phyloP scores from a whole-genome alignment of 192 early-diverging fungal genomes.

The Endogone sp. region DNA sequence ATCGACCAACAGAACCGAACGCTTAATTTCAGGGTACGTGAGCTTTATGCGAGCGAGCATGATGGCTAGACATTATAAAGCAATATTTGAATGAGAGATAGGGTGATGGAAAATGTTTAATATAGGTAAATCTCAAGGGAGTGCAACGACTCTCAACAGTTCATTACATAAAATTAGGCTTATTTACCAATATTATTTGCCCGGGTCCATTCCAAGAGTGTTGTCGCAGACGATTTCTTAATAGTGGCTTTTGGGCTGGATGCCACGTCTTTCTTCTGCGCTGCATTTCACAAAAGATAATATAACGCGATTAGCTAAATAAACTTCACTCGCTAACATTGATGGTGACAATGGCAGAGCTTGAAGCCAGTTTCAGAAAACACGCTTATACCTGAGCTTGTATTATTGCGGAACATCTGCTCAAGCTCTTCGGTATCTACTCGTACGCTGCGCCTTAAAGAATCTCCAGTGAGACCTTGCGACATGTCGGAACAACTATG shows the following conservation, averaged over 20 bases:
- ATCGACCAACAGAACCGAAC: slow-evolving; percentile 48
- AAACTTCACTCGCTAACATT: not conserved
- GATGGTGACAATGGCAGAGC: not conserved
- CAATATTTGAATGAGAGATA: not conserved
- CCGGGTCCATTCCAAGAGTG: slow-evolving; percentile 45
- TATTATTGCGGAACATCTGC: slow-evolving; percentile 42
- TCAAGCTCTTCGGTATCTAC: slow-evolving; percentile 48
- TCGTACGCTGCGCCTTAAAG: slow-evolving; percentile 7
- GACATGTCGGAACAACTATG: no score
- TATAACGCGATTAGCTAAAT: not conserved
- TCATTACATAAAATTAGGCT: not conserved
- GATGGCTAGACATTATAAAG: slow-evolving; percentile 31
- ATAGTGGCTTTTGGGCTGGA: slow-evolving; percentile 7
- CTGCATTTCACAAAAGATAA: not conserved
- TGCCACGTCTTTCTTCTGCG: not conserved
- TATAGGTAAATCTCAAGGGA: not conserved
- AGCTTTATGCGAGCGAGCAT: slow-evolving; percentile 49
- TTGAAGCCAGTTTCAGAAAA: not conserved
- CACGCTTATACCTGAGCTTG: not conserved
- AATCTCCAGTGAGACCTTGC: not conserved
- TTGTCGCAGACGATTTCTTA: slow-evolving; percentile 34
- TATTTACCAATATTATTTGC: slow-evolving; percentile 53
- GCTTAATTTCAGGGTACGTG: slow-evolving; percentile 48
- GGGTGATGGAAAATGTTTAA: not conserved
- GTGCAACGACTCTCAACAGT: not conserved